Evolutionary conservation across 2,329 filamentous ascomycete genomes (phyloP).

Genomic region (Lachnellula willkommii): DNA sequence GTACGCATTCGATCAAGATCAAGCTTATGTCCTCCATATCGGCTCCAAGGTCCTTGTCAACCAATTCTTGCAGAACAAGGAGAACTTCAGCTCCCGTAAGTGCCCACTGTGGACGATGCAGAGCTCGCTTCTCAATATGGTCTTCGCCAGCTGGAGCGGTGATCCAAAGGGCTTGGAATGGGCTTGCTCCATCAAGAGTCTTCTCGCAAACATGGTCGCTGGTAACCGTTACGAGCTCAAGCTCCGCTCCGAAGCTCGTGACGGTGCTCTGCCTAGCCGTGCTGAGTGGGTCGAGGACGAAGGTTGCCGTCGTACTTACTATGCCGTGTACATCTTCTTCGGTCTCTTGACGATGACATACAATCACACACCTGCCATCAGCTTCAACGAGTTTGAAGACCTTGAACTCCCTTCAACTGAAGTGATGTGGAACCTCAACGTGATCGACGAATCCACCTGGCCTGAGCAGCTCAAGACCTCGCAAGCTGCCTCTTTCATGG

Average conservation of each 20-base stretch:
- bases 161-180: constrained; percentile 96
- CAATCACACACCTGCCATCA: constrained; percentile 96
- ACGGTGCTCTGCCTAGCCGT: constrained; percentile 68
- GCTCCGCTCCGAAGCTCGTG: constrained; percentile 82
- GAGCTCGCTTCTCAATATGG: constrained; percentile 93
- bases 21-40: constrained; percentile 95
- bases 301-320: constrained; percentile 93
- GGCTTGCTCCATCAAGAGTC: constrained; percentile 98
- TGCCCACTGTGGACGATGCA: constrained; percentile 99
- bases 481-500: constrained; percentile 78
- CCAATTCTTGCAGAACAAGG: constrained; percentile 95
- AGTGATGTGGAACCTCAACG: constrained; percentile 83
- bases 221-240: constrained; percentile 96
- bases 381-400: constrained; percentile 96
- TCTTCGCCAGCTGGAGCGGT: constrained; percentile 98
- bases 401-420: constrained; percentile 90
- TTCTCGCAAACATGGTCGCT: constrained; percentile 97
- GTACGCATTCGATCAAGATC: constrained; percentile 95
- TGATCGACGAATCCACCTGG: constrained; percentile 75
- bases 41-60: constrained; percentile 96
- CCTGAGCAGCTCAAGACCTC: constrained; percentile 68
- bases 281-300: constrained; percentile 96
- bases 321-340: constrained; percentile 98
- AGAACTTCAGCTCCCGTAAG: constrained; percentile 96
- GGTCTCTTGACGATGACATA: constrained; percentile 90